Base-by-base conservation (phyloP, 1,284 basidiomycete genomes). In the Irpex sp. region DNA sequence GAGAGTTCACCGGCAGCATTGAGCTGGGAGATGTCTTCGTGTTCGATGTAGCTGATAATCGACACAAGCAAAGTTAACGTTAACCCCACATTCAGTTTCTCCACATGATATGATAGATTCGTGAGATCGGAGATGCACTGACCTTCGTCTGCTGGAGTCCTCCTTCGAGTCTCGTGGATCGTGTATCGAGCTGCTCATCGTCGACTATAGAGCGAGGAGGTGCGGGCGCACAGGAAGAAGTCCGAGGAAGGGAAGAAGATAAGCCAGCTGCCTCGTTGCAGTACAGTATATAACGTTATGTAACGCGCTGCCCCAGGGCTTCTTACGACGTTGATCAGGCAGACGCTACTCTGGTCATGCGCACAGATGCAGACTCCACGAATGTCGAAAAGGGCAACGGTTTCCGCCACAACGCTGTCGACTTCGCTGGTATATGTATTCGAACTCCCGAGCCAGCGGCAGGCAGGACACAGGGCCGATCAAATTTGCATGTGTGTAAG, bases 1-100 rank as follows among this genome's bases (percentile, higher is more conserved):
- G 84, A 85, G 56, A 87, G 83, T 65, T 86, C 84, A 13, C 81
- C 85, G 9, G 75, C 72, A 34, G 77, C 77, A 15, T 58, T 66
- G 15, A 64, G 64, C 62, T 67, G 60, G 8, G 67, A 59, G 37
- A 70, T 64, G 54, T 68, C 69, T 38, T 72, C 71, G 54, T 34
- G 51, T 37, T 71, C 70, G 58, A 70, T 68, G 64, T 66, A 68
- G 49, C 71, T 74, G 38, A 26, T 55, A n/a, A 26, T 26, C 26
- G 26, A 26, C 26, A 26, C 26, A 26, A 26, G 26, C 26, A 26
- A 26, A 26, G 26, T 26, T 26, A 26, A 44, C 15, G 15, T 15
- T 9, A 11, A 44, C 40, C 15, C 5, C 40, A 44, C 3, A 15
- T 9, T 44, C 40, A 44, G 15, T 44, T 15, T 44, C 15, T 44